Evolutionary conservation across 306 rosid species (phyloP).

Genomic region (Cucurbita maxima): DNA sequence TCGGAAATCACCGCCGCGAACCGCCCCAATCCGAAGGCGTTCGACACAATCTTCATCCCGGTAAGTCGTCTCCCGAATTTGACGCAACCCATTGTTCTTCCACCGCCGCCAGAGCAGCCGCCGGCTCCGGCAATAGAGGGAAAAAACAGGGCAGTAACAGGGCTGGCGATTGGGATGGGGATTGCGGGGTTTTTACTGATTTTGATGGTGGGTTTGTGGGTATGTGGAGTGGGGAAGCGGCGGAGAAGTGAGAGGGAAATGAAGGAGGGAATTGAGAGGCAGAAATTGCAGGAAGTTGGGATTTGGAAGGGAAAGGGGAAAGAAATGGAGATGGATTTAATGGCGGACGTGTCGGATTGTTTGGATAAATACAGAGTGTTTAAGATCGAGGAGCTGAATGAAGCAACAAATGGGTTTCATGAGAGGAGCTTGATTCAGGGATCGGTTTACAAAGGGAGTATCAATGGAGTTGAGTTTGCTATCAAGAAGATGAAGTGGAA

Average conservation of each 20-base stretch:
- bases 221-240: constrained; percentile 37
- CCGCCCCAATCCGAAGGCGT: constrained; percentile 11
- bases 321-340: constrained; percentile 37
- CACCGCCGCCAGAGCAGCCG: constrained; percentile 3
- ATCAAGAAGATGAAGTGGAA: constrained; percentile 97
- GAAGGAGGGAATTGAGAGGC: constrained; percentile 17
- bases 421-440: constrained; percentile 59
- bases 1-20: constrained; percentile 27
- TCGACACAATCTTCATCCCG: constrained; percentile 56
- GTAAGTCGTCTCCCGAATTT: constrained; percentile 36
- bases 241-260: background rate
- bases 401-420: constrained; percentile 56
- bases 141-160: constrained; percentile 31
- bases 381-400: constrained; percentile 42
- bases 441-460: constrained; percentile 54
- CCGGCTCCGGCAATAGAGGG: constrained; percentile 11
- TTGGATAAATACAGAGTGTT: constrained; percentile 84
- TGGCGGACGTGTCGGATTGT: constrained; percentile 84
- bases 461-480: constrained; percentile 49
- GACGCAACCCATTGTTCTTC: constrained; percentile 35
- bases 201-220: constrained; percentile 28
- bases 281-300: background rate
- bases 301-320: constrained; percentile 16
- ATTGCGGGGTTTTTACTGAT: constrained; percentile 41
- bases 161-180: constrained; percentile 64